Percentiles rank a stretch among this genome's conserved stretches.
phyloP scores from a whole-genome alignment of 208 protist species.

The Trypanosoma platydactyli region DNA sequence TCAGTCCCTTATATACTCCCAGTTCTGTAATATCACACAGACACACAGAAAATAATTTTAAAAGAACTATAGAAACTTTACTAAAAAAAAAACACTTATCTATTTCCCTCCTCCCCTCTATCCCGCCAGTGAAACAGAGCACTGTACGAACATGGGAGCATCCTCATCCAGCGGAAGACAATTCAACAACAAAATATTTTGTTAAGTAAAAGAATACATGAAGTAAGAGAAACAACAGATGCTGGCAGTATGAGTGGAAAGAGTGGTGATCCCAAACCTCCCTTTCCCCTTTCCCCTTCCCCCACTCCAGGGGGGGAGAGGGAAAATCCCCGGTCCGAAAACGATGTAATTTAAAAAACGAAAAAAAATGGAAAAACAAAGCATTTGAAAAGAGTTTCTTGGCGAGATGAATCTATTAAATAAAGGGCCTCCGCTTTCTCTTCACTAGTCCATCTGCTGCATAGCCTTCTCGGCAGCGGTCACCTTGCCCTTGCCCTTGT shows the following conservation, averaged over 20 bases:
- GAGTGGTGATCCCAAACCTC: conserved; percentile 18
- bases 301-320: neutral
- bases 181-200: conserved; percentile 6
- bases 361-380: conserved; percentile 28
- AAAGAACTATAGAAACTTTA: neutral
- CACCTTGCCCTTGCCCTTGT: conserved; percentile 93
- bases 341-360: conserved; percentile 16
- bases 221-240: neutral
- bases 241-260: conserved; percentile 13
- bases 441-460: conserved; percentile 91
- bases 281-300: conserved; percentile 32
- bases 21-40: neutral
- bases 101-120: no score
- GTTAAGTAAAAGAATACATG: neutral
- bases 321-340: conserved; percentile 9
- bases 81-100: neutral
- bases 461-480: conserved; percentile 91
- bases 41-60: neutral
- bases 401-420: neutral
- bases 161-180: conserved; percentile 7
- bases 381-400: conserved; percentile 27
- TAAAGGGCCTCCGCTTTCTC: neutral
- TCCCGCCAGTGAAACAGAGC: no score
- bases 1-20: neutral
- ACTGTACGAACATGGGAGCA: no score